phyloP scores from a whole-genome alignment of 306 rosid genomes.

The Ormosia emarginata region DNA sequence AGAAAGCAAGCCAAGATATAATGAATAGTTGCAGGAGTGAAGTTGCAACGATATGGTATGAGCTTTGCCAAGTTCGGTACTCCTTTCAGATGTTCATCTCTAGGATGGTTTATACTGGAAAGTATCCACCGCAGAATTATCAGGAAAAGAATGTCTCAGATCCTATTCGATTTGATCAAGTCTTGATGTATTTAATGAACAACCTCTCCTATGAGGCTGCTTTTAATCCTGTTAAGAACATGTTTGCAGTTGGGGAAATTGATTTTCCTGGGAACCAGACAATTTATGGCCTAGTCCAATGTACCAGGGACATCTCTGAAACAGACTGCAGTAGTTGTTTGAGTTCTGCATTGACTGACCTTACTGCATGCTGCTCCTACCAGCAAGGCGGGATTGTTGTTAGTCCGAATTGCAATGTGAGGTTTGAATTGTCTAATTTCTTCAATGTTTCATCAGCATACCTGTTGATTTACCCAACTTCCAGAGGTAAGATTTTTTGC shows the following conservation, averaged over 20 bases:
- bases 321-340: conserved; percentile 35
- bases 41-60: conserved; percentile 64
- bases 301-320: conserved; percentile 43
- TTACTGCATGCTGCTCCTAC: conserved; percentile 32
- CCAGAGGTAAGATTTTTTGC: conserved; percentile 16
- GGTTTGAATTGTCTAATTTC: conserved; percentile 37
- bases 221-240: neutral
- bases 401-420: conserved; percentile 42
- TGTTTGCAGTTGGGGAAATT: conserved; percentile 52
- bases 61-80: conserved; percentile 55
- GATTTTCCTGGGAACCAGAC: neutral
- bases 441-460: conserved; percentile 28
- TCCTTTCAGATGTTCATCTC: conserved; percentile 36
- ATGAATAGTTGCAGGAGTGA: conserved; percentile 27
- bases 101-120: conserved; percentile 31
- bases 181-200: conserved; percentile 23
- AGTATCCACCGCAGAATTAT: conserved; percentile 21
- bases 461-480: conserved; percentile 12
- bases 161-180: neutral
- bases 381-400: conserved; percentile 33
- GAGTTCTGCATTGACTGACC: conserved; percentile 35
- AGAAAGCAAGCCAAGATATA: conserved; percentile 45
- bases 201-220: conserved; percentile 34
- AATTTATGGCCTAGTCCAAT: conserved; percentile 61
- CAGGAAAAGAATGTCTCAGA: conserved; percentile 27